These are phyloP conservation scores for Oryza punctata DNA, from an alignment of 176 grass and related monocot genomes.

Conservation along the genomic window DNA sequence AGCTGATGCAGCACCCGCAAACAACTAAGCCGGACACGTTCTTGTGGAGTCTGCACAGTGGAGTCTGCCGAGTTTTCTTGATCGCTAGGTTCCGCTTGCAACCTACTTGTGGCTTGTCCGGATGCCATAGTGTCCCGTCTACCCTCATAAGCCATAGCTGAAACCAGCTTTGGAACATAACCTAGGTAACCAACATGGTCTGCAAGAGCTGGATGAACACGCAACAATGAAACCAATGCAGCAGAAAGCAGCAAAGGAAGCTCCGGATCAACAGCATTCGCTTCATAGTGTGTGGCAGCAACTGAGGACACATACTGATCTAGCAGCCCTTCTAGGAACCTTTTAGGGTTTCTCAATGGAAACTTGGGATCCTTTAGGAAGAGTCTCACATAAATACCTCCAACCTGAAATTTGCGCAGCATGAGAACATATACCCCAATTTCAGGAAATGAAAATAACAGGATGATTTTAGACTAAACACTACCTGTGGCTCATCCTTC, in stretches of 20 bases:
- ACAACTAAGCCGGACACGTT: slow-evolving; percentile 96
- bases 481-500: slow-evolving; percentile 99
- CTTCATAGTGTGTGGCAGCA: slow-evolving; percentile 89
- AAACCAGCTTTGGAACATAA: slow-evolving; percentile 95
- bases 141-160: slow-evolving; percentile 96
- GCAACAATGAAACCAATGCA: slow-evolving; percentile 92
- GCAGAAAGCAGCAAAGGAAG: slow-evolving; percentile 94
- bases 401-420: slow-evolving; percentile 73
- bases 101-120: slow-evolving; percentile 53
- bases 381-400: slow-evolving; percentile 96
- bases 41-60: slow-evolving; percentile 71
- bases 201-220: slow-evolving; percentile 94
- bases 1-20: slow-evolving; percentile 93
- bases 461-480: slow-evolving; percentile 20
- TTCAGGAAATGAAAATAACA: slow-evolving; percentile 22
- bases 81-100: slow-evolving; percentile 35
- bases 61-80: slow-evolving; percentile 54
- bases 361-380: slow-evolving; percentile 99
- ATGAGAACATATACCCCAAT: slow-evolving; percentile 33
- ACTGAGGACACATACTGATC: slow-evolving; percentile 99
- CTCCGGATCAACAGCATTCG: slow-evolving; percentile 75
- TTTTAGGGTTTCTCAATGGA: slow-evolving; percentile 97
- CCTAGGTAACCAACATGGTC: slow-evolving; percentile 99
- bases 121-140: slow-evolving; percentile 88
- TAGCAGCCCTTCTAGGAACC: slow-evolving; percentile 96